A percentile compares a stretch with the other conserved stretches of the same genome.
These are phyloP conservation scores for Colletotrichum godetiae DNA, from an alignment of 2,329 filamentous ascomycete genomes.

Conservation along the genomic window DNA sequence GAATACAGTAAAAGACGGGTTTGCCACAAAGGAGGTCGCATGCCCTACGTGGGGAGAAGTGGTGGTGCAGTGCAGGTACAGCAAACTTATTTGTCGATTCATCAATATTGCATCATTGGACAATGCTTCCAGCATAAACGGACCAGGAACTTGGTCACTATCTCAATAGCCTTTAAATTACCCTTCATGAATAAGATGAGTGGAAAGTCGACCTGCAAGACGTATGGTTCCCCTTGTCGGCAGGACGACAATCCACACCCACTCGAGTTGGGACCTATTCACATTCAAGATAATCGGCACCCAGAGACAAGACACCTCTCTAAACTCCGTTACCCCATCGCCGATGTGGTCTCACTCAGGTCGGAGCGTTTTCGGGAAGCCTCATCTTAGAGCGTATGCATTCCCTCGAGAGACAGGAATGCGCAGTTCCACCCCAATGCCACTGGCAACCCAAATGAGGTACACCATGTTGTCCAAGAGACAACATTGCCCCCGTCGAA, in stretches of 20 bases:
- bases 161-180: background rate
- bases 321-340: background rate
- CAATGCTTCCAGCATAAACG: too few relatives aligned
- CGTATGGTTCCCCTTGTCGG: background rate
- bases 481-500: background rate
- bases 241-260: too few relatives aligned
- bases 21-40: too few relatives aligned
- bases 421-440: background rate
- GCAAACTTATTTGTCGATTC: too few relatives aligned
- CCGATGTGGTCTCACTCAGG: background rate
- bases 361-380: background rate
- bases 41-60: too few relatives aligned
- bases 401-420: background rate
- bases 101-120: too few relatives aligned
- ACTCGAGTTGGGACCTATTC: background rate
- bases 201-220: background rate
- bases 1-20: too few relatives aligned
- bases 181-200: background rate
- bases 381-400: background rate
- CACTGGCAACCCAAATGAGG: background rate
- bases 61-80: too few relatives aligned
- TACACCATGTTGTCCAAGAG: background rate
- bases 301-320: background rate
- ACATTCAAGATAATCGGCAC: background rate
- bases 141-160: background rate